A percentile compares a stretch with the other conserved stretches of the same genome.
These are phyloP conservation scores for Tylopilus balloui DNA, from an alignment of 768 basidiomycete species.

Conservation along the genomic window DNA sequence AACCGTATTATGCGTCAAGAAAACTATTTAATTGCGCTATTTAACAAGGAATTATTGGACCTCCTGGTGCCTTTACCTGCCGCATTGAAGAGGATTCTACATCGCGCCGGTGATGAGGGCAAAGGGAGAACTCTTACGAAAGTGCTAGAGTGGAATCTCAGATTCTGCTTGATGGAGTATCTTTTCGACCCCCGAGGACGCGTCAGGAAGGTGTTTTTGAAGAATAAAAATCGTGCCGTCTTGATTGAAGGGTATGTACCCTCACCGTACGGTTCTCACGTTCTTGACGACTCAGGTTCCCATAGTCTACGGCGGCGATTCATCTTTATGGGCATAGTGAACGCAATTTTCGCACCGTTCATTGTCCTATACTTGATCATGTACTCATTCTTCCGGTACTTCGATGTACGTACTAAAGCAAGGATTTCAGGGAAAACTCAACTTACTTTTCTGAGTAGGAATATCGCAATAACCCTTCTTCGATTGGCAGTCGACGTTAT, in stretches of 20 bases:
- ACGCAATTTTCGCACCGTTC: slow-evolving; percentile 93
- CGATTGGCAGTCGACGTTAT: slow-evolving; percentile 87
- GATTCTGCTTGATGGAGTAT: slow-evolving; percentile 94
- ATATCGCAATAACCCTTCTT: slow-evolving; percentile 97
- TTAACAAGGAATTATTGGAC: slow-evolving; percentile 95
- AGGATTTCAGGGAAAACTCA: background rate
- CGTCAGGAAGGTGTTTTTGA: slow-evolving; percentile 88
- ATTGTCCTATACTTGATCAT: slow-evolving; percentile 94
- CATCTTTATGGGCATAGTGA: slow-evolving; percentile 95
- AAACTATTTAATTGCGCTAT: slow-evolving; percentile 96
- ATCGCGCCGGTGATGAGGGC: slow-evolving; percentile 44
- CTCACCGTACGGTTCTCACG: background rate
- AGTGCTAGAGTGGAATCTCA: slow-evolving; percentile 94
- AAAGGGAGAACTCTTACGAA: slow-evolving; percentile 81
- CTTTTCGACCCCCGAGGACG: slow-evolving; percentile 87
- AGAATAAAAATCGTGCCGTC: slow-evolving; percentile 70
- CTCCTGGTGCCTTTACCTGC: slow-evolving; percentile 76
- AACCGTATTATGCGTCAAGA: slow-evolving; percentile 98
- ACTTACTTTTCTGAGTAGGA: slow-evolving; percentile 50
- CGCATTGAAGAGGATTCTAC: slow-evolving; percentile 47
- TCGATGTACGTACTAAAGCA: slow-evolving; percentile 64
- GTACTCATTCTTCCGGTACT: slow-evolving; percentile 99
- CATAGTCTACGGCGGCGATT: slow-evolving; percentile 76
- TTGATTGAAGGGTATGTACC: slow-evolving; percentile 77
- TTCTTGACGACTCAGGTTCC: slow-evolving; percentile 3